Conservation (phyloP, 257 asterid genomes). For the Voacanga thouarsii region DNA sequence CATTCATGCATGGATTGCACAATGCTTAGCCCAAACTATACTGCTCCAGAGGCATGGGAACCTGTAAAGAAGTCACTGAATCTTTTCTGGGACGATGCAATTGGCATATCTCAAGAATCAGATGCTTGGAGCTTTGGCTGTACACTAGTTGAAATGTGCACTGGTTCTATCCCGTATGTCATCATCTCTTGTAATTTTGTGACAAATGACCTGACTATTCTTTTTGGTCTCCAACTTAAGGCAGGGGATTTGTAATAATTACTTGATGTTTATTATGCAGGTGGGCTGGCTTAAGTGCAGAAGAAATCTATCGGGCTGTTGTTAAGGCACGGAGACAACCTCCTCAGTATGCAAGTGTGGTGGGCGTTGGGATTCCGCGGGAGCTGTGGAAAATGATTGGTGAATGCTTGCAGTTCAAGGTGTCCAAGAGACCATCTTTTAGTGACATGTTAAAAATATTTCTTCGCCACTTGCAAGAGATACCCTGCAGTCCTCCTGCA, state of each 20-base stretch:
- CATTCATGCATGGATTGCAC: conserved; percentile 99
- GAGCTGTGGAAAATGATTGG: conserved; percentile 99
- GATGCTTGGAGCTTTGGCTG: conserved; percentile 99
- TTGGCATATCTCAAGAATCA: conserved; percentile 94
- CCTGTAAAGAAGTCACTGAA: conserved; percentile 88
- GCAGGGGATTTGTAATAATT: conserved; percentile 18
- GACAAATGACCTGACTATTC: neutral
- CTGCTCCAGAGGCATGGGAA: conserved; percentile 99
- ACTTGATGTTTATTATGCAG: conserved; percentile 42
- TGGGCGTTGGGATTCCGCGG: conserved; percentile 96
- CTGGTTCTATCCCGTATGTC: conserved; percentile 97
- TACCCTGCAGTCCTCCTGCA: conserved; percentile 94
- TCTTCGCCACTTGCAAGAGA: conserved; percentile 91
- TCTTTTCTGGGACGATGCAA: conserved; percentile 96
- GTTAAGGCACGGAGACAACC: conserved; percentile 82
- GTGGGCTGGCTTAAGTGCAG: conserved; percentile 91
- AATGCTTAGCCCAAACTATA: conserved; percentile 92
- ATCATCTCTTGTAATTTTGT: conserved; percentile 19
- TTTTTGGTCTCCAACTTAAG: neutral
- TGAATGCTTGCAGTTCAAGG: conserved; percentile 93
- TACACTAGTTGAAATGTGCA: conserved; percentile 98
- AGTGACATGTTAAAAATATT: conserved; percentile 84
- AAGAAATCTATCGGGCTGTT: conserved; percentile 87
- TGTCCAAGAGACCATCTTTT: conserved; percentile 86
- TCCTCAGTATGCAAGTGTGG: conserved; percentile 95